These are phyloP conservation scores for Aspergillus cavernicola DNA, from an alignment of 495 filamentous ascomycete genomes.

Conservation along the genomic window DNA sequence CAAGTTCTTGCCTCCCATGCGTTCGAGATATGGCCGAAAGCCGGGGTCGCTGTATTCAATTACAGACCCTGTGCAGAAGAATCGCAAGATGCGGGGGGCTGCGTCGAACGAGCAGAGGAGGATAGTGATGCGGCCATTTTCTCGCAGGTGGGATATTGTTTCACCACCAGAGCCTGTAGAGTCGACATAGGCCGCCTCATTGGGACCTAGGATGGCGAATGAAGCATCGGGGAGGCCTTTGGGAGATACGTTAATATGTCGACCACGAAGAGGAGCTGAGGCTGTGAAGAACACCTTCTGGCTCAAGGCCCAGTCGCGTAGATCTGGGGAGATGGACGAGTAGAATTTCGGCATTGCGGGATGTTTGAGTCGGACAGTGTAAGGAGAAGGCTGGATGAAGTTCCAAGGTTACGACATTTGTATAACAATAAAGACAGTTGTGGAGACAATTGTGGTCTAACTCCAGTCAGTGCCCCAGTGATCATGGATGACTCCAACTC, in stretches of 20 bases:
- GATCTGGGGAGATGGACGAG: constrained; percentile 52
- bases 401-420: too few relatives aligned
- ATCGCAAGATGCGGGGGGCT: constrained; percentile 60
- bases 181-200: constrained; percentile 66
- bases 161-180: constrained; percentile 67
- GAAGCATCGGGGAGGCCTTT: constrained; percentile 56
- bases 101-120: constrained; percentile 67
- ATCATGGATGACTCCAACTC: too few relatives aligned
- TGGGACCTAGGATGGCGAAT: constrained; percentile 56
- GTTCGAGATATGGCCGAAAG: constrained; percentile 18
- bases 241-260: constrained; percentile 66
- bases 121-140: constrained; percentile 70
- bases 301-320: constrained; percentile 53
- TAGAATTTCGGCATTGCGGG: constrained; percentile 61
- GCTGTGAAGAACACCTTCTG: constrained; percentile 68
- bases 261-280: constrained; percentile 57
- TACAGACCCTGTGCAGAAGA: constrained; percentile 66
- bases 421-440: too few relatives aligned
- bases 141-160: constrained; percentile 68
- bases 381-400: too few relatives aligned
- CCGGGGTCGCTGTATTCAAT: constrained; percentile 50
- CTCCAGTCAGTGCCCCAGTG: too few relatives aligned
- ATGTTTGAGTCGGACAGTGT: background rate
- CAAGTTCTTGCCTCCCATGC: constrained; percentile 27
- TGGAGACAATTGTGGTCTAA: too few relatives aligned